Evolutionary conservation across 2,329 filamentous ascomycete genomes (phyloP), one percentile per base, ranked within the genome.

Genomic region (Alternaria novae-zelandiae): DNA sequence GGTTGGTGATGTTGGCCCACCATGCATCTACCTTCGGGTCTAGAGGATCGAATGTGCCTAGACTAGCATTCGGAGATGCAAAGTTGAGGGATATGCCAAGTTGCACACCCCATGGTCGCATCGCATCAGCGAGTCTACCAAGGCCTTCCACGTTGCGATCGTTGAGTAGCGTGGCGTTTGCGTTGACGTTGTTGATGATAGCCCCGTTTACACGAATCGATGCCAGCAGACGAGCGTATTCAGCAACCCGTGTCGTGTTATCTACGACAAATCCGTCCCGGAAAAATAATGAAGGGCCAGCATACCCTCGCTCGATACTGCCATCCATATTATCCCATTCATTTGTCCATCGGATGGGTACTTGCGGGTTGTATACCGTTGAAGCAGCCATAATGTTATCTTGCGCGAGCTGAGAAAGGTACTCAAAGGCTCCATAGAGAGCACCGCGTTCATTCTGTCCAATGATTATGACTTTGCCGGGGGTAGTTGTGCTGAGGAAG

Each of bases 271-370:
- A 74, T 53, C 86, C 88, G 56, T 88, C 79, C 49, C 82, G 78
- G 78, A 91, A 92, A 79, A 91, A 92, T 59, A 92, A 90, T 1
- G 89, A 92, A 0, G 83, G 79, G 0, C 90, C 90, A 4, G 84
- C 90, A 68, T 90, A 92, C 17, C 90, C 90, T 57, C 90, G 82
- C 74, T 92, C 90, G 47, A 92, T 88, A 44, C 84, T 88, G 12
- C 89, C 86, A 61, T 90, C 86, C 74, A 92, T 81, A 67, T 92
- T 91, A 73, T 92, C 89, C 90, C 90, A 92, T 67, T 92, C 86
- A 71, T 92, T 92, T 0, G 88, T 85, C 90, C 90, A 92, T 66
- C 90, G 84, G 45, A 92, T 86, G 0, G 86, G 86, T 0, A 86
- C 87, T 60, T 84, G 83, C 0, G 89, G 89, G 66, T 86, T 90